Evolutionary conservation across 2,329 filamentous ascomycete species (phyloP), one percentile per base, ranked within the genome.

Genomic region (Curvularia eragrostidis): DNA sequence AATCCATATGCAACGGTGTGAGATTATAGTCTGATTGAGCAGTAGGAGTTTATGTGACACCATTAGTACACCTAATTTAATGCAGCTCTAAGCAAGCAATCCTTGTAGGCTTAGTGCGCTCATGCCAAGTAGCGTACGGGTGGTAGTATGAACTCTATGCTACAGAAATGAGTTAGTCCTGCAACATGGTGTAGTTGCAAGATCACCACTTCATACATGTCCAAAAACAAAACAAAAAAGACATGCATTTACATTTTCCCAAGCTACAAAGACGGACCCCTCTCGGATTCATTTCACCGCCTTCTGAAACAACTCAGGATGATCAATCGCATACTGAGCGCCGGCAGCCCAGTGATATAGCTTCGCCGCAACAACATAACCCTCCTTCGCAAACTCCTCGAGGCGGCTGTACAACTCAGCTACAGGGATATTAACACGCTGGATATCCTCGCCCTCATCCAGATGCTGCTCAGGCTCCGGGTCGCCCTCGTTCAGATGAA

Each of bases 341-440:
- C 69, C 69, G 3, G 67, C 67, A 44, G 69, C 69, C 63, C 67
- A 71, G 59, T 71, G 69, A 56, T 68, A 71, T 56, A 71, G 51
- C 52, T 71, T 71, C 0, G 69, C 69, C 19, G 69, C 67, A 54
- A 71, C 62, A 6, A 71, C 65, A 54, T 67, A 70, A 5, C 66
- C 67, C 48, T 70, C 63, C 43, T 59, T 62, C 0, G 66, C 65
- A 61, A 64, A 71, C 48, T 59, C 59, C 46, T 66, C 69, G 49
- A 71, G 43, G 41, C 59, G 42, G 7, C 55, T 62, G 57, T 67
- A 71, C 36, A 71, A 23, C 43, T 70, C 67, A 2, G 51, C 52
- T 46, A 71, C 42, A 28, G 69, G 69, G 5, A 71, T 59, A 54
- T 62, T 64, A 0, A 71, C 65, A n/a, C 69, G 43, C 60, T 70